Evolutionary conservation across 2,329 filamentous ascomycete species (phyloP).

Genomic region (Escovopsis weberi): DNA sequence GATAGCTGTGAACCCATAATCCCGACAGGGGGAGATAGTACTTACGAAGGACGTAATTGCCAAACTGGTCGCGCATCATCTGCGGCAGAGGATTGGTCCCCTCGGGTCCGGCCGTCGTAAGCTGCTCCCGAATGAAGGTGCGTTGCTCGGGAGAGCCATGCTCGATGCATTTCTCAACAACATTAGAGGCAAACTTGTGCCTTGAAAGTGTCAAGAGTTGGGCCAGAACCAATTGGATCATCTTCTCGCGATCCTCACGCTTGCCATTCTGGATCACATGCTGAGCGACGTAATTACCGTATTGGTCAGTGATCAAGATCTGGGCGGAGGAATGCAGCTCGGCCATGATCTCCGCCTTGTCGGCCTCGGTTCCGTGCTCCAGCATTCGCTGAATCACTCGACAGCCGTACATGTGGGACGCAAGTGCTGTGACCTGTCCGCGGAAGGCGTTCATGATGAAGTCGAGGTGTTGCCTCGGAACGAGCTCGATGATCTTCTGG

Average conservation of each 20-base stretch:
- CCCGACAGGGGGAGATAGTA: conserved; percentile 4
- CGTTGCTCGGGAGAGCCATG: conserved; percentile 56
- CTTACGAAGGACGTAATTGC: conserved; percentile 95
- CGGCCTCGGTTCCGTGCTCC: conserved; percentile 60
- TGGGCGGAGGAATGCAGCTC: conserved; percentile 64
- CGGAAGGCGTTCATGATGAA: conserved; percentile 75
- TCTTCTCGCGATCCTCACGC: conserved; percentile 53
- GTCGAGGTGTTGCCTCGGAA: conserved; percentile 58
- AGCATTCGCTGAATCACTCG: conserved; percentile 87
- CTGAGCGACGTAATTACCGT: conserved; percentile 92
- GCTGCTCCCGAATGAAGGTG: conserved; percentile 48
- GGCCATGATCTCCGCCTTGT: conserved; percentile 56
- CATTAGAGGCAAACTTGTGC: conserved; percentile 94
- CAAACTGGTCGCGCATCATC: conserved; percentile 81
- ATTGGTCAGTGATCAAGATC: conserved; percentile 70
- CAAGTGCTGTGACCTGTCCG: conserved; percentile 58
- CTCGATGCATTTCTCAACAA: conserved; percentile 84
- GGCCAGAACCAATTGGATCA: conserved; percentile 59
- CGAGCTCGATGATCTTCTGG: conserved; percentile 82
- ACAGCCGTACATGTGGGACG: conserved; percentile 74
- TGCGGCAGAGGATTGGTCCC: conserved; percentile 56
- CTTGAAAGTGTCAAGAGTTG: conserved; percentile 67
- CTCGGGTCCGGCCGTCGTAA: conserved; percentile 45
- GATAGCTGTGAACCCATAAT: no score
- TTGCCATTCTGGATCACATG: conserved; percentile 74